Conservation (phyloP, 2,329 filamentous ascomycete genomes). For the Fonsecaea pedrosoi region DNA sequence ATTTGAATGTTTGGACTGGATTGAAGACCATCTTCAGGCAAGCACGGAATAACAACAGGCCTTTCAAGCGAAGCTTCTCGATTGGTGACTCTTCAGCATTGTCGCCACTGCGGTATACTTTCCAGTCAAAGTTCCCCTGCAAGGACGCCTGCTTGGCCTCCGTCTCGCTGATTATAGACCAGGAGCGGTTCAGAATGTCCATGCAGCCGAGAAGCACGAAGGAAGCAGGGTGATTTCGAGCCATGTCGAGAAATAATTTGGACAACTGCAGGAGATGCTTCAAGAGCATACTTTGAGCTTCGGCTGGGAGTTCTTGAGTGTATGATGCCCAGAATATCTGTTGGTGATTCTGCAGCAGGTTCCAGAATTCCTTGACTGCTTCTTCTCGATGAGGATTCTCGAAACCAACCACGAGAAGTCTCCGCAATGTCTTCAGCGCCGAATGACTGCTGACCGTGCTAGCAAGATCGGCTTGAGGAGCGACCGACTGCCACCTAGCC, state of each 20-base stretch:
- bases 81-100: slow-evolving; percentile 64
- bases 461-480: slow-evolving; percentile 57
- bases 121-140: slow-evolving; percentile 43
- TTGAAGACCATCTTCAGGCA: slow-evolving; percentile 86
- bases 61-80: slow-evolving; percentile 83
- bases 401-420: slow-evolving; percentile 80
- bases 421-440: slow-evolving; percentile 78
- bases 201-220: slow-evolving; percentile 83
- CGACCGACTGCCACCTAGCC: slow-evolving; percentile 60
- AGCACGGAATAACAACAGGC: slow-evolving; percentile 78
- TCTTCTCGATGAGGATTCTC: slow-evolving; percentile 81
- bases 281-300: slow-evolving; percentile 70
- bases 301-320: slow-evolving; percentile 57
- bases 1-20: slow-evolving; percentile 82
- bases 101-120: slow-evolving; percentile 52
- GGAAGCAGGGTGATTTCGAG: slow-evolving; percentile 76
- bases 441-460: slow-evolving; percentile 70
- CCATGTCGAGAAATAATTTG: slow-evolving; percentile 90
- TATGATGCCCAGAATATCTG: slow-evolving; percentile 74
- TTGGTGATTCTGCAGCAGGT: slow-evolving; percentile 76
- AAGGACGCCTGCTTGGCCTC: slow-evolving; percentile 34
- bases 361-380: slow-evolving; percentile 81
- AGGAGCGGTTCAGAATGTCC: slow-evolving; percentile 79
- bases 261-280: slow-evolving; percentile 89
- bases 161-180: slow-evolving; percentile 70